phyloP scores from a whole-genome alignment of 768 basidiomycete species.

The Brasilioporus rufonigricans region DNA sequence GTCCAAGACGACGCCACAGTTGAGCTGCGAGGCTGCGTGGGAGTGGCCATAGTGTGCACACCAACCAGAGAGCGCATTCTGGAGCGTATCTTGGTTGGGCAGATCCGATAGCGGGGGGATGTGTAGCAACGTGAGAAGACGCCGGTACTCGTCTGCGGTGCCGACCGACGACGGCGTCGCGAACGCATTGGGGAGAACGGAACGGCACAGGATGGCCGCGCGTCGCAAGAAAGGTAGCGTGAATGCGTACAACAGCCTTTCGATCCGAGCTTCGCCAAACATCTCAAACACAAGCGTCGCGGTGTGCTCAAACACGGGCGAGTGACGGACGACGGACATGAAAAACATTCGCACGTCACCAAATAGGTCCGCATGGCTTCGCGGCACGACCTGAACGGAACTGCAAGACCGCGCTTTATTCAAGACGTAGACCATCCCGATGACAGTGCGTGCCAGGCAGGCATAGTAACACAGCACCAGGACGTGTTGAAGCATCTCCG shows the following conservation, averaged over 20 bases:
- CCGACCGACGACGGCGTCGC: conserved; percentile 39
- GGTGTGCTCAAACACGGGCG: conserved; percentile 82
- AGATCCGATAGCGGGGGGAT: conserved; percentile 80
- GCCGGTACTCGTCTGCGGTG: conserved; percentile 64
- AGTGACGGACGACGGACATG: conserved; percentile 88
- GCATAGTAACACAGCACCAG: conserved; percentile 90
- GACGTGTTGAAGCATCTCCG: conserved; percentile 86
- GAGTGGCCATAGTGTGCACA: conserved; percentile 85
- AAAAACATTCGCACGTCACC: conserved; percentile 87
- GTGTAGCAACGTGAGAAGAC: conserved; percentile 69
- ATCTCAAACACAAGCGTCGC: conserved; percentile 76
- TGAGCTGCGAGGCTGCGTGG: conserved; percentile 73
- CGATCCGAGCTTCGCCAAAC: conserved; percentile 80
- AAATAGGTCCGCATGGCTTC: conserved; percentile 70
- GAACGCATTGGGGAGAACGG: conserved; percentile 65
- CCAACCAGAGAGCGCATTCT: conserved; percentile 88
- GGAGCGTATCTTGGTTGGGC: conserved; percentile 81
- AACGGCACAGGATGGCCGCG: conserved; percentile 79
- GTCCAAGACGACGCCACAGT: conserved; percentile 78
- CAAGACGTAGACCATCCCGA: conserved; percentile 80
- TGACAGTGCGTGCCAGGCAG: conserved; percentile 79
- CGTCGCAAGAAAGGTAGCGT: conserved; percentile 91
- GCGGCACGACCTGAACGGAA: conserved; percentile 41
- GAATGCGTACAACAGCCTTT: conserved; percentile 83
- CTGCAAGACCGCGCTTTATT: conserved; percentile 65